phyloP scores from a whole-genome alignment of 176 grass and related monocot genomes.

The Musa beccarii region DNA sequence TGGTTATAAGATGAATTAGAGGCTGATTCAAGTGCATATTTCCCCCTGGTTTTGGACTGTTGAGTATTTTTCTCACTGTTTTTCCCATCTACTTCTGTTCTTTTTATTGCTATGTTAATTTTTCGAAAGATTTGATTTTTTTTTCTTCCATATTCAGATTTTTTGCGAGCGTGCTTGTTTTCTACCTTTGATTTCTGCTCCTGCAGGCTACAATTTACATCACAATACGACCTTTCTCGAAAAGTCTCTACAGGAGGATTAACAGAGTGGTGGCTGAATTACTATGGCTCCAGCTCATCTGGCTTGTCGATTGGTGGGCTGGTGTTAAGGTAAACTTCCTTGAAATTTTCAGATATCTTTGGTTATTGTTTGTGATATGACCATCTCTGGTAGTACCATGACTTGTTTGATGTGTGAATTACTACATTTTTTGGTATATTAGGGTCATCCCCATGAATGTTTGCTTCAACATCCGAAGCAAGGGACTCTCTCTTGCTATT shows the following conservation, averaged over 20 bases:
- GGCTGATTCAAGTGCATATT: neutral
- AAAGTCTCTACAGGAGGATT: slow-evolving; percentile 55
- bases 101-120: neutral
- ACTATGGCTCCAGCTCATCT: slow-evolving; percentile 85
- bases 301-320: slow-evolving; percentile 99
- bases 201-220: slow-evolving; percentile 51
- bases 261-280: slow-evolving; percentile 66
- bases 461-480: too few species aligned
- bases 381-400: neutral
- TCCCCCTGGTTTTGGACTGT: neutral
- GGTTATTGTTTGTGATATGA: too few species aligned
- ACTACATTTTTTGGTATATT: neutral
- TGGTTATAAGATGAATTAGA: neutral
- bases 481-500: too few species aligned
- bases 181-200: neutral
- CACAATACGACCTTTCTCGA: slow-evolving; percentile 68
- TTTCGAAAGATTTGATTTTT: neutral
- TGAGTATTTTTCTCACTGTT: neutral
- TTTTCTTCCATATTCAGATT: neutral
- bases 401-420: neutral
- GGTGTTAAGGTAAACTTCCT: slow-evolving; percentile 57
- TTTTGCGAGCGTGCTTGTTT: neutral
- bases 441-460: too few species aligned
- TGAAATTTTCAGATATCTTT: neutral
- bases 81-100: neutral